Evolutionary conservation across 306 rosid species (phyloP).

Genomic region (Vigna hirtella): DNA sequence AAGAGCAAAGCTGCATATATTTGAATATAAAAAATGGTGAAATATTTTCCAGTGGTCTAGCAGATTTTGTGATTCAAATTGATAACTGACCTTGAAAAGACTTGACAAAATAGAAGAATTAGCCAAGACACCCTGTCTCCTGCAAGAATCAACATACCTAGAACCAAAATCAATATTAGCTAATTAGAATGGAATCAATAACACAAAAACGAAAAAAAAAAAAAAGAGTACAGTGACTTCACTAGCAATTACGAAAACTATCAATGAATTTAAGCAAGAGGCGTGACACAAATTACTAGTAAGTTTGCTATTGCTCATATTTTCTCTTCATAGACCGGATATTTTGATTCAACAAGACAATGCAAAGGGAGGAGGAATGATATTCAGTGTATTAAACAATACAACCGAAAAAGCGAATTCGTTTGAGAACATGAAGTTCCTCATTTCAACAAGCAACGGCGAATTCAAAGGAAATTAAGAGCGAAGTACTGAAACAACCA

Average conservation of each 20-base stretch:
- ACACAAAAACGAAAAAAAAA: not conserved
- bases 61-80: conserved; percentile 22
- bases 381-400: conserved; percentile 15
- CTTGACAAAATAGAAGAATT: conserved; percentile 63
- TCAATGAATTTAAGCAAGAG: conserved; percentile 30
- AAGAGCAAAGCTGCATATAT: conserved; percentile 20
- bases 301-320: conserved; percentile 14
- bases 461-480: conserved; percentile 30
- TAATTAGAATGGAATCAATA: conserved; percentile 9
- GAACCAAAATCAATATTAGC: conserved; percentile 40
- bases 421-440: conserved; percentile 21
- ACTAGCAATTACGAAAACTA: conserved; percentile 15
- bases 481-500: conserved; percentile 28
- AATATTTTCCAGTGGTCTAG: conserved; percentile 6
- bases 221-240: not conserved
- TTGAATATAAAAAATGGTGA: conserved; percentile 26
- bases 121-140: conserved; percentile 66
- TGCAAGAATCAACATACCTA: conserved; percentile 76
- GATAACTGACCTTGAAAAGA: conserved; percentile 67
- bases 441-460: conserved; percentile 13
- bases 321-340: conserved; percentile 4
- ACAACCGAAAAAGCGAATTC: not conserved
- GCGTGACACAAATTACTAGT: not conserved
- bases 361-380: conserved; percentile 17
- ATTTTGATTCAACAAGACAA: conserved; percentile 17